A percentile compares a stretch with the other conserved stretches of the same genome.
These are phyloP conservation scores for Clarkia xantiana DNA, from an alignment of 345 rosid species.

Conservation along the genomic window DNA sequence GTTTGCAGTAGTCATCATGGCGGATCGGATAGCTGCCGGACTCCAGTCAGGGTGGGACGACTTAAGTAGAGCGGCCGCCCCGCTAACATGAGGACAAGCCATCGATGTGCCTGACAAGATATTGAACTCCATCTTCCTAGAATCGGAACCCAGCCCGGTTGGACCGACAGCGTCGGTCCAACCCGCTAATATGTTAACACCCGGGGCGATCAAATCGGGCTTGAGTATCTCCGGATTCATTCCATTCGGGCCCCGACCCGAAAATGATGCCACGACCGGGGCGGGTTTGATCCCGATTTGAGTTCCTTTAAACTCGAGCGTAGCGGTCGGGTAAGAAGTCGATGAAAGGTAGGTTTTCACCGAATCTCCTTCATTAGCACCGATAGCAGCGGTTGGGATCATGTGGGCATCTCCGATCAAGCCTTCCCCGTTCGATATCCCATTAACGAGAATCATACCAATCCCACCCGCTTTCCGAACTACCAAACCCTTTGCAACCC, in stretches of 20 bases:
- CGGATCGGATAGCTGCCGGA: conserved; percentile 58
- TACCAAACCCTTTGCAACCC: conserved; percentile 70
- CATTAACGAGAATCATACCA: conserved; percentile 77
- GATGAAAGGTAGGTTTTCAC: conserved; percentile 42
- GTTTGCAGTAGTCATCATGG: conserved; percentile 72
- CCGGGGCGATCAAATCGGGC: conserved; percentile 72
- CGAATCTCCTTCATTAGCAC: conserved; percentile 53
- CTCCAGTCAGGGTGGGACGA: conserved; percentile 76
- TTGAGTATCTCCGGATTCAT: conserved; percentile 63
- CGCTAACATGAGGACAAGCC: conserved; percentile 78
- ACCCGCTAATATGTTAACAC: conserved; percentile 70
- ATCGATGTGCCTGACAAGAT: conserved; percentile 76
- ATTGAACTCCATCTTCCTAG: conserved; percentile 56
- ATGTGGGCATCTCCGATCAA: conserved; percentile 73
- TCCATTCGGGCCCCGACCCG: conserved; percentile 60
- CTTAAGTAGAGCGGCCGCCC: conserved; percentile 73
- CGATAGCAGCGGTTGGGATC: conserved; percentile 58
- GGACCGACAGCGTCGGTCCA: conserved; percentile 75
- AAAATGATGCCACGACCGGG: conserved; percentile 75
- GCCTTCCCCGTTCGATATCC: conserved; percentile 69
- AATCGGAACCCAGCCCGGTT: conserved; percentile 51
- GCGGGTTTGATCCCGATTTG: conserved; percentile 65
- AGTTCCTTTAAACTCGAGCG: conserved; percentile 63
- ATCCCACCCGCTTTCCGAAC: conserved; percentile 78
- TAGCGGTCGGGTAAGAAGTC: conserved; percentile 24